Evolutionary conservation across 306 rosid species (phyloP).

Genomic region (Sphenostylis stenocarpa): DNA sequence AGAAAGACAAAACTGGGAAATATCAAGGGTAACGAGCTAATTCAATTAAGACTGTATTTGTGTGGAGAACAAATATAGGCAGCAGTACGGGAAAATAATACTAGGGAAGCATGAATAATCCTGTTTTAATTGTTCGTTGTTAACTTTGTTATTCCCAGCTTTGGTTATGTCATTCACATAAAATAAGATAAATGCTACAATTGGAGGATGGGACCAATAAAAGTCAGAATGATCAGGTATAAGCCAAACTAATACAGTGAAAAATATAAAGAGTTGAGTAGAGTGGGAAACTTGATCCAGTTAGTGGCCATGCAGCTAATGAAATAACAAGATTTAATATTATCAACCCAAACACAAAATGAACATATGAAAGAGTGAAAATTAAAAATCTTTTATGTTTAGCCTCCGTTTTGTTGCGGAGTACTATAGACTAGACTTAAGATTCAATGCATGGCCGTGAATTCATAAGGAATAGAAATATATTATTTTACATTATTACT

Average conservation of each 20-base stretch:
- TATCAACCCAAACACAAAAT: too few relatives aligned
- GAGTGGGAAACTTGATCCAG: not conserved
- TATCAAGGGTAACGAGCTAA: not conserved
- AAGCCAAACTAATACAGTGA: not conserved
- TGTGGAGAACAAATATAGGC: not conserved
- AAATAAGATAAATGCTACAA: too few relatives aligned
- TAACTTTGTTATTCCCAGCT: too few relatives aligned
- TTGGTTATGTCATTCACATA: too few relatives aligned
- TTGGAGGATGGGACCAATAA: not conserved
- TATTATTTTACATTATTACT: not conserved
- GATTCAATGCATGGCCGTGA: not conserved
- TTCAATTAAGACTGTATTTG: conserved; percentile 5
- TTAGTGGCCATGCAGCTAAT: not conserved
- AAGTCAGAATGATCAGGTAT: not conserved
- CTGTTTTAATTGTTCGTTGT: too few relatives aligned
- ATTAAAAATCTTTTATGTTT: not conserved
- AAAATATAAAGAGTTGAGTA: not conserved
- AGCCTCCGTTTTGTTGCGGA: not conserved
- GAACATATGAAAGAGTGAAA: not conserved
- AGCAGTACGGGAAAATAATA: not conserved
- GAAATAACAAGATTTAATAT: not conserved
- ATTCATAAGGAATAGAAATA: not conserved
- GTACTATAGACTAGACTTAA: not conserved
- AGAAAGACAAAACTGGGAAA: conserved; percentile 19
- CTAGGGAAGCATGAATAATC: not conserved